Evolutionary conservation across 768 basidiomycete species (phyloP).

Genomic region (Lyophyllum shimeji): DNA sequence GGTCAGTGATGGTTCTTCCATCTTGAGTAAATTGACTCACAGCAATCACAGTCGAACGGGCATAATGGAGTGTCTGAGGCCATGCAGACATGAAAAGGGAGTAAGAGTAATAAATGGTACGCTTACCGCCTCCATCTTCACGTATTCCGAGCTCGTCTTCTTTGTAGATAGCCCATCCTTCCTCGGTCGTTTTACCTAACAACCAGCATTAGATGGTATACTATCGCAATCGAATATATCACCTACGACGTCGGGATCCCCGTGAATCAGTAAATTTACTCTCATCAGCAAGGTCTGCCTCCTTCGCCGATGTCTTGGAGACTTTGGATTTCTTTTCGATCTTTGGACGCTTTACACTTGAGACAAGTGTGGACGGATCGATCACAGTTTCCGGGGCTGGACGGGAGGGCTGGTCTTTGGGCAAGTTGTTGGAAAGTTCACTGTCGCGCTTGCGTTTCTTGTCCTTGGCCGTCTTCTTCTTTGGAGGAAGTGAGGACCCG

Average conservation of each 20-base stretch:
- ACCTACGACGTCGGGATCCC: conserved; percentile 69
- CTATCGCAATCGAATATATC: conserved; percentile 4
- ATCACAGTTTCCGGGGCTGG: conserved; percentile 60
- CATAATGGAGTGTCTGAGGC: conserved; percentile 74
- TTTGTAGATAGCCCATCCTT: conserved; percentile 78
- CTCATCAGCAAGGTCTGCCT: conserved; percentile 34
- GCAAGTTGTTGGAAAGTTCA: conserved; percentile 9
- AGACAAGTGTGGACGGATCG: conserved; percentile 52
- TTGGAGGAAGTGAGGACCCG: conserved; percentile 32
- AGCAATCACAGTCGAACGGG: conserved; percentile 89
- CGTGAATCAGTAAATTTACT: conserved; percentile 72
- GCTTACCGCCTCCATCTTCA: conserved; percentile 70
- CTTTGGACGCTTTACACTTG: conserved; percentile 39
- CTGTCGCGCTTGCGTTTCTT: conserved; percentile 30
- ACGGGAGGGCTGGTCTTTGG: conserved; percentile 31
- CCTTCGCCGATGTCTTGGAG: conserved; percentile 22
- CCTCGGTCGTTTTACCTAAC: conserved; percentile 74
- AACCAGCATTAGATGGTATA: conserved; percentile 12
- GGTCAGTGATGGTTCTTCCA: background rate
- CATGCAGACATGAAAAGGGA: conserved; percentile 23
- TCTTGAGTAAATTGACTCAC: conserved; percentile 42
- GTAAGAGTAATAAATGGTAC: conserved; percentile 5
- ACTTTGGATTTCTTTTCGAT: conserved; percentile 12
- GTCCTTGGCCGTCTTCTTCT: conserved; percentile 48
- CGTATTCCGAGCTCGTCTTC: conserved; percentile 79